A percentile compares a stretch with the other conserved stretches of the same genome.
Conservation (phyloP, 352 stramenopile genomes). For the Pythium dissotocum region DNA sequence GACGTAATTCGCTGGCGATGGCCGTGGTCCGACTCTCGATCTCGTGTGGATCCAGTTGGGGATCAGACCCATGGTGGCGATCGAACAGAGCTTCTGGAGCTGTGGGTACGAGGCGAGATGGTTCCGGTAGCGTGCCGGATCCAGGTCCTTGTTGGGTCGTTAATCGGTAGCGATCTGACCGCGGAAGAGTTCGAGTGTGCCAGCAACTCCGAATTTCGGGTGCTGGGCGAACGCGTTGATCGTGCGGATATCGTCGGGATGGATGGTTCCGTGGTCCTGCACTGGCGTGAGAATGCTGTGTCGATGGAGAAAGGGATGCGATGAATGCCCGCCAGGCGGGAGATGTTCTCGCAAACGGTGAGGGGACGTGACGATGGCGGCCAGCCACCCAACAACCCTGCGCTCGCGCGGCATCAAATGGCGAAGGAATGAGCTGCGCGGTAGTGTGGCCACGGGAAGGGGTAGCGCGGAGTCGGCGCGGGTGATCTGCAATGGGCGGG, state of each 20-base stretch:
- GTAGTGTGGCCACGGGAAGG: neutral
- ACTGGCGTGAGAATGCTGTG: neutral
- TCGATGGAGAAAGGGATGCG: neutral
- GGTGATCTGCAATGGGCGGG: no score
- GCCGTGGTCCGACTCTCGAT: neutral
- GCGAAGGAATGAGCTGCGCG: neutral
- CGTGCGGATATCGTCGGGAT: neutral
- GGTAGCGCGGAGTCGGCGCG: no score
- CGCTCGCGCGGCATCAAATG: neutral
- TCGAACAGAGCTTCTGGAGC: constrained; percentile 16
- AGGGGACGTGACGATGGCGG: neutral
- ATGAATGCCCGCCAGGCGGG: neutral
- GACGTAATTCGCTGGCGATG: constrained; percentile 14
- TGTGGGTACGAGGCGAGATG: constrained; percentile 6
- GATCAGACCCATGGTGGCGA: constrained; percentile 5
- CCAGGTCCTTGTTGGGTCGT: constrained; percentile 22
- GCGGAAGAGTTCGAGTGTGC: constrained; percentile 6
- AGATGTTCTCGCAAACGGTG: neutral
- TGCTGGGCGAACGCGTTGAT: constrained; percentile 4
- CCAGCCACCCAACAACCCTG: neutral
- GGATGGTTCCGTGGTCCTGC: neutral
- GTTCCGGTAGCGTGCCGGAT: neutral
- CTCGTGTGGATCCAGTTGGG: neutral
- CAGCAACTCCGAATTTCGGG: constrained; percentile 5
- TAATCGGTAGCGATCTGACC: constrained; percentile 14